A percentile compares a stretch with the other conserved stretches of the same genome.
Evolutionary conservation across 768 basidiomycete species (phyloP).

Genomic region (Leccinum sublutescens): DNA sequence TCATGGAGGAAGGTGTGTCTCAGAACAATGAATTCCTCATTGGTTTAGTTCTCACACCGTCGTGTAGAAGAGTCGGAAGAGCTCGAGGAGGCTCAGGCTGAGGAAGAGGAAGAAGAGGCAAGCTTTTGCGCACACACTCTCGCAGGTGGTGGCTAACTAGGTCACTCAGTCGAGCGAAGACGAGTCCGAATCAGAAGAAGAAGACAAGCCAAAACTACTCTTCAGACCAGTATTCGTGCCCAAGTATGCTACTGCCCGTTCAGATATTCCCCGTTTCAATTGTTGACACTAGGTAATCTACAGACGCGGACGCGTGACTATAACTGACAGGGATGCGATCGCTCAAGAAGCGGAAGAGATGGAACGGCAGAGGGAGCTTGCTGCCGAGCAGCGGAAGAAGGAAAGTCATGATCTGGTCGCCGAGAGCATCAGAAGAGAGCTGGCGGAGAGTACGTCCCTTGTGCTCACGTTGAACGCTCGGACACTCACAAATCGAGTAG

Average conservation of each 20-base stretch:
- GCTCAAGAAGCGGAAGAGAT: slow-evolving; percentile 77
- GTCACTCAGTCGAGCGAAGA: slow-evolving; percentile 78
- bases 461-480: background rate
- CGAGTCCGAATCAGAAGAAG: slow-evolving; percentile 73
- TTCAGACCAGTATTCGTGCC: slow-evolving; percentile 94
- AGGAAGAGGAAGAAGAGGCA: slow-evolving; percentile 39
- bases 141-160: slow-evolving; percentile 16
- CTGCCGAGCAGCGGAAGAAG: slow-evolving; percentile 79
- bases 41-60: slow-evolving; percentile 2
- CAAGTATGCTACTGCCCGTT: slow-evolving; percentile 57
- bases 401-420: slow-evolving; percentile 93
- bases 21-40: slow-evolving; percentile 18
- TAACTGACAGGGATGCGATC: slow-evolving; percentile 65
- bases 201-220: slow-evolving; percentile 67
- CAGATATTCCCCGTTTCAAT: background rate
- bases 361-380: slow-evolving; percentile 62
- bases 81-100: slow-evolving; percentile 43
- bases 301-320: slow-evolving; percentile 75
- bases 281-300: slow-evolving; percentile 7
- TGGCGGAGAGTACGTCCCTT: slow-evolving; percentile 77
- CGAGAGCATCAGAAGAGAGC: slow-evolving; percentile 87
- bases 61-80: slow-evolving; percentile 29
- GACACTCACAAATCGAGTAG: slow-evolving; percentile 39
- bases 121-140: slow-evolving; percentile 14
- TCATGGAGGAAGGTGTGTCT: slow-evolving; percentile 49